phyloP scores from a whole-genome alignment of 352 stramenopile species.

The Pythium oligandrum region DNA sequence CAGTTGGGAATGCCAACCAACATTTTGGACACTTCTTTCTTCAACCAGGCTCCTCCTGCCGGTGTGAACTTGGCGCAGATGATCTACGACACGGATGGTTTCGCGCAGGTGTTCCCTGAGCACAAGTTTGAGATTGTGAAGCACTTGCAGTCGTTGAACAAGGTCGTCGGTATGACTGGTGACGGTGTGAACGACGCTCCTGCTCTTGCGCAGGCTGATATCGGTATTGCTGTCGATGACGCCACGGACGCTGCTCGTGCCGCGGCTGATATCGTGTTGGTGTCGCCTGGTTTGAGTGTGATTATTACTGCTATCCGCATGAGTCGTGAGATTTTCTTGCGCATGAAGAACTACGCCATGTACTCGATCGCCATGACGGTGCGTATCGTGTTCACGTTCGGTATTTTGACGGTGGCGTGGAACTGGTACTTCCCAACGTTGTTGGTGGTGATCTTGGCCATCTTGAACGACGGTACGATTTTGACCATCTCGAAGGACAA shows the following conservation, averaged over 20 bases:
- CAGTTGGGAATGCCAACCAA: slow-evolving; percentile 87
- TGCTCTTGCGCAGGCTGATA: too few relatives aligned
- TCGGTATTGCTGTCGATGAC: slow-evolving; percentile 90
- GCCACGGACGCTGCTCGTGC: slow-evolving; percentile 86
- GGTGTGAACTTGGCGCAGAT: slow-evolving; percentile 68
- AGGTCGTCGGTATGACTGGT: slow-evolving; percentile 83
- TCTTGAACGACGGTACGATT: slow-evolving; percentile 89
- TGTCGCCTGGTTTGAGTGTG: slow-evolving; percentile 77
- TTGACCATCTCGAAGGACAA: slow-evolving; percentile 81
- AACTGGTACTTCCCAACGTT: slow-evolving; percentile 88
- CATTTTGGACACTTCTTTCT: slow-evolving; percentile 78
- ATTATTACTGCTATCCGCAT: slow-evolving; percentile 90
- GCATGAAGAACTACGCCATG: slow-evolving; percentile 91
- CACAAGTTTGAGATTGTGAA: slow-evolving; percentile 92
- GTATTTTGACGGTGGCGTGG: slow-evolving; percentile 81
- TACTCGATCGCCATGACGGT: slow-evolving; percentile 89
- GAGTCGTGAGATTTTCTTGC: slow-evolving; percentile 85
- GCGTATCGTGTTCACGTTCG: slow-evolving; percentile 87
- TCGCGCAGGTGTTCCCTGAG: slow-evolving; percentile 90
- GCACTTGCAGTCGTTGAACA: slow-evolving; percentile 82
- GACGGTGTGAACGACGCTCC: too few relatives aligned
- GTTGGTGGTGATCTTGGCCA: slow-evolving; percentile 86
- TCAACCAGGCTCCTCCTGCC: slow-evolving; percentile 62
- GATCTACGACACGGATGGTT: slow-evolving; percentile 91
- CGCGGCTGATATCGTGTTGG: slow-evolving; percentile 87